Evolutionary conservation across 495 filamentous ascomycete species (phyloP), one percentile per base, ranked within the genome.

Genomic region (Xylaria scruposa): DNA sequence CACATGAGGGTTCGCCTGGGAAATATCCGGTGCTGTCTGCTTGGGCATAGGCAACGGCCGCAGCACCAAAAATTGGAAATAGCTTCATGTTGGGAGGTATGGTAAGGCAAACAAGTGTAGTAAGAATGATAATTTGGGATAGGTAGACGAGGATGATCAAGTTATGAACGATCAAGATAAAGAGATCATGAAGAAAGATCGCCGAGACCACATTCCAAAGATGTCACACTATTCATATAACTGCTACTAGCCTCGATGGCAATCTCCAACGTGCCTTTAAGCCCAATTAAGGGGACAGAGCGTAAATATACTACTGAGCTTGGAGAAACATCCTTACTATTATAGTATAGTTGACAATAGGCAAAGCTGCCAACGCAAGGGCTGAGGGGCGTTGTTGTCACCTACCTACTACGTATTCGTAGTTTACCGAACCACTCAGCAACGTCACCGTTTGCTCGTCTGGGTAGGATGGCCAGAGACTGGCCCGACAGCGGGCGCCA

Each of bases 11-110:
- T 15, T 72, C 47, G 44, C 64, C 70, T 13, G 70, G 70, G 64
- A 72, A 72, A 63, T 62, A 72, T 24, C 70, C 70, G 29, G 70
- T 72, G 46, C 70, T 68, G 56, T 72, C 70, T 46, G 53, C 63
- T 33, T 67, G 64, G 17, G 64, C 65, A 42, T 46, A 21, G 54
- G 46, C 54, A 56, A 68, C 31, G n/a, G 65, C 70, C 56, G 70
- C 64, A 44, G 33, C 56, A n/a, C 40, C 36, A 26, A 72, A 7
- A 10, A 59, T 42, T 12, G 68, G 24, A 17, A 60, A 46, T 63
- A 24, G 17, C 56, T 68, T 72, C 70, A 72, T 72, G 40, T 65
- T 71, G 29, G 3, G 40, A 13, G 6, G 49, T 44, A 40, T 46
- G 12, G 29, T 19, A 3, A 24, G 36, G 31, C 17, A 36, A 17